These are phyloP conservation scores for Penicillium odoratum DNA, from an alignment of 495 filamentous ascomycete species.

Conservation along the genomic window DNA sequence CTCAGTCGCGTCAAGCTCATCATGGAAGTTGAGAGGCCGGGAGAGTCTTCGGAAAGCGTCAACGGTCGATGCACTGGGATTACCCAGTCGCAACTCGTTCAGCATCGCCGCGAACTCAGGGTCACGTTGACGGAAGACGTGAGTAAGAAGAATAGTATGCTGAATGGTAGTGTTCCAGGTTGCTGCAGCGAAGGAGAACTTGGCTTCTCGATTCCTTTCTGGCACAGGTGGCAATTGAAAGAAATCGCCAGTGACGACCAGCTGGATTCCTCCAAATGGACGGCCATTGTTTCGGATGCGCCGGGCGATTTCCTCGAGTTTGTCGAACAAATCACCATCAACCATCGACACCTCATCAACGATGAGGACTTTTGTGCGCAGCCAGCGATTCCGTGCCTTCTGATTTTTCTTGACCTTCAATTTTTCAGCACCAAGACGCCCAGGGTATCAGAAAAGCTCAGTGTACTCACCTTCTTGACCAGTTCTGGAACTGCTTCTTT, in stretches of 20 bases:
- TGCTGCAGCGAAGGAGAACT: slow-evolving; percentile 88
- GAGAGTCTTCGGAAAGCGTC: slow-evolving; percentile 68
- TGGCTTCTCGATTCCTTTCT: slow-evolving; percentile 64
- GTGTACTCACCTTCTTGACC: slow-evolving; percentile 64
- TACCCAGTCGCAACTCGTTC: slow-evolving; percentile 94
- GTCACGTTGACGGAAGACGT: slow-evolving; percentile 95
- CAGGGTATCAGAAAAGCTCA: background rate
- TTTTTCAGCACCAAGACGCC: slow-evolving; percentile 1
- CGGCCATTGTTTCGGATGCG: slow-evolving; percentile 79
- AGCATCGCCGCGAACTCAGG: slow-evolving; percentile 91
- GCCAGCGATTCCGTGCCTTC: slow-evolving; percentile 86
- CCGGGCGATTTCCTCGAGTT: slow-evolving; percentile 86
- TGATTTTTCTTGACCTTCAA: slow-evolving; percentile 72
- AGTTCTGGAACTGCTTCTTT: slow-evolving; percentile 82
- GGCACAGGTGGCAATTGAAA: slow-evolving; percentile 96
- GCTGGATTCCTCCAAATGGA: slow-evolving; percentile 93
- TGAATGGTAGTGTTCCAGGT: slow-evolving; percentile 91
- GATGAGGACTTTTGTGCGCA: slow-evolving; percentile 80
- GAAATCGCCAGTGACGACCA: slow-evolving; percentile 95
- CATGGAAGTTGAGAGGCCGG: slow-evolving; percentile 67
- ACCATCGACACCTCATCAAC: slow-evolving; percentile 99
- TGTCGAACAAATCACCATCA: slow-evolving; percentile 95
- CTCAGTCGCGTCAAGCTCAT: slow-evolving; percentile 86
- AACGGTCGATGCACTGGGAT: slow-evolving; percentile 67
- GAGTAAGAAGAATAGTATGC: slow-evolving; percentile 92